Conservation (phyloP, 2,329 filamentous ascomycete species). For the Rutstroemia sp. region DNA sequence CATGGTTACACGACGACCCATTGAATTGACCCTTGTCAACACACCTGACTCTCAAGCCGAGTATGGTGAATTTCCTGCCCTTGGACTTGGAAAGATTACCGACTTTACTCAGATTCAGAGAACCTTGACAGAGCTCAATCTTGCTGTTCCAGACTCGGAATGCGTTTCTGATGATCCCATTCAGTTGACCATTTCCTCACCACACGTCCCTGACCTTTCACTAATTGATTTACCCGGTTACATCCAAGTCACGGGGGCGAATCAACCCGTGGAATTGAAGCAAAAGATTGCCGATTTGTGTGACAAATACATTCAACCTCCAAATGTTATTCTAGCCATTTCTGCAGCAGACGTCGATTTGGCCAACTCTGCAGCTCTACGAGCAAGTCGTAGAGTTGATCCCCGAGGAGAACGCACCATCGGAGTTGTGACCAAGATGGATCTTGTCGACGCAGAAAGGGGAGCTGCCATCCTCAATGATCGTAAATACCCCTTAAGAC, state of each 20-base stretch:
- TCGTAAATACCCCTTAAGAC: slow-evolving; percentile 85
- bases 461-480: slow-evolving; percentile 76
- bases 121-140: slow-evolving; percentile 88
- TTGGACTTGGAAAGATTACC: slow-evolving; percentile 81
- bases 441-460: slow-evolving; percentile 78
- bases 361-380: slow-evolving; percentile 87
- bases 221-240: slow-evolving; percentile 95
- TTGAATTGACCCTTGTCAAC: slow-evolving; percentile 93
- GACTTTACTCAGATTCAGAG: slow-evolving; percentile 90
- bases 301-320: slow-evolving; percentile 95
- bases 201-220: slow-evolving; percentile 89
- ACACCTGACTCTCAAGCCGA: slow-evolving; percentile 81
- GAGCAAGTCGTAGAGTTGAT: slow-evolving; percentile 85
- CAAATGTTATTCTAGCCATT: slow-evolving; percentile 94
- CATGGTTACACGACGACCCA: slow-evolving; percentile 94
- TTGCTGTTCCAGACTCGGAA: slow-evolving; percentile 82
- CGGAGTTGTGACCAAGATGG: slow-evolving; percentile 99
- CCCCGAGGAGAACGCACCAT: slow-evolving; percentile 93
- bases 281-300: slow-evolving; percentile 94
- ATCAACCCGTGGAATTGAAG: slow-evolving; percentile 86
- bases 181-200: slow-evolving; percentile 89
- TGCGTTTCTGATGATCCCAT: slow-evolving; percentile 97
- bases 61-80: slow-evolving; percentile 92
- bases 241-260: slow-evolving; percentile 87
- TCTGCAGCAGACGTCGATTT: slow-evolving; percentile 96